Evolutionary conservation across 345 rosid genomes (phyloP).

Genomic region (Stellera chamaejasme): DNA sequence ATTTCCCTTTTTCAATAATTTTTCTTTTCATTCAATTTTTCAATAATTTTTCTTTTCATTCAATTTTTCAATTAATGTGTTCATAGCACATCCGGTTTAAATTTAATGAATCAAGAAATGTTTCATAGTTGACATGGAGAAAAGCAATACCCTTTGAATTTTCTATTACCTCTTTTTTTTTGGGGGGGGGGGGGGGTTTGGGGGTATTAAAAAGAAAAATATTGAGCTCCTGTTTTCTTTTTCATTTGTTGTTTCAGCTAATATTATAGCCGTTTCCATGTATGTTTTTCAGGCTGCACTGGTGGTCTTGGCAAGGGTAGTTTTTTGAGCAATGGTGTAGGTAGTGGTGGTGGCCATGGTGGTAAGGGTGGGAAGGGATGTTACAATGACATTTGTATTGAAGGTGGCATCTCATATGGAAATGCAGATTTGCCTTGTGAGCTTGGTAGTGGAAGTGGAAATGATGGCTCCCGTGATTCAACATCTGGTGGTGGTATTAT

Average conservation of each 20-base stretch:
- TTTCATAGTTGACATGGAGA: too few relatives aligned
- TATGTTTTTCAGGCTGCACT: conserved; percentile 65
- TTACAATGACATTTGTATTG: conserved; percentile 46
- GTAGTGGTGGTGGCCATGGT: conserved; percentile 99
- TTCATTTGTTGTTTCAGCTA: conserved; percentile 5
- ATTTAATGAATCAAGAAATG: too few relatives aligned
- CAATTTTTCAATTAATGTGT: neutral
- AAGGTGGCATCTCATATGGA: conserved; percentile 88
- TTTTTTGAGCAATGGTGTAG: conserved; percentile 54
- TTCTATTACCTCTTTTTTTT: too few relatives aligned
- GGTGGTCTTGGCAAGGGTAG: conserved; percentile 90
- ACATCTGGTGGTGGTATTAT: conserved; percentile 94
- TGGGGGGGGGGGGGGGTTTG: too few relatives aligned
- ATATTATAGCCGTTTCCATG: conserved; percentile 11
- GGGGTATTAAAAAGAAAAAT: too few relatives aligned
- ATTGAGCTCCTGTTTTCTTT: too few relatives aligned
- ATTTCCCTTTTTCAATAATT: conserved; percentile 1
- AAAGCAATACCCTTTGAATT: too few relatives aligned
- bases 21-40: neutral
- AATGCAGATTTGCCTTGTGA: conserved; percentile 84
- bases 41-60: neutral
- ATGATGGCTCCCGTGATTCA: conserved; percentile 42
- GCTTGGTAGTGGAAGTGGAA: conserved; percentile 99
- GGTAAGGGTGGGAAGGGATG: conserved; percentile 88
- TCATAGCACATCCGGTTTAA: conserved; percentile 1